Evolutionary conservation across 2,329 filamentous ascomycete species (phyloP), one percentile per base, ranked within the genome.

Genomic region (Epicoccum sorghinum): DNA sequence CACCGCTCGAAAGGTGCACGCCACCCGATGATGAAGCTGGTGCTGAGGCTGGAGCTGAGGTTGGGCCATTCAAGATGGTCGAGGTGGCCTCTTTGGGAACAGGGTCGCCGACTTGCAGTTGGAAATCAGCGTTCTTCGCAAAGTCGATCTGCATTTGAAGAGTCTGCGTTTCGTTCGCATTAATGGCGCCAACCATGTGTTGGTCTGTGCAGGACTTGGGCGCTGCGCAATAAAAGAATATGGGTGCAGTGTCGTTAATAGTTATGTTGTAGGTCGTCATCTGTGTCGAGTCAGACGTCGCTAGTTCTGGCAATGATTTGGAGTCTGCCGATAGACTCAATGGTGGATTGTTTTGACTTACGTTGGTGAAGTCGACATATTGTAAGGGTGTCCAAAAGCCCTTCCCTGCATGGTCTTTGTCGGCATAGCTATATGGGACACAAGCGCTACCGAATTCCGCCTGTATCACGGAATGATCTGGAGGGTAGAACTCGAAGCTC

Each of bases 131-230:
- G 5, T 60, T 37, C 36, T 55, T 49, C 1, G 69, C 70, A 13
- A 64, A 55, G 7, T 57, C 25, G 7, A 65, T 66, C 36, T 75
- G 73, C 24, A 39, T 37, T 3, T 58, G 59, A 4, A 75, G 57
- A 1, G 71, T 72, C 47, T 71, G 65, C 2, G 65, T 70, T 2
- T 51, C 53, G 49, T 77, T 77, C 6, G 87, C 83, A 66, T 93
- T 93, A 61, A 93, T 87, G 1, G 84, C 88, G 3, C 89, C 89
- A 13, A 93, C 82, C 89, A 93, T 93, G 22, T 84, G 81, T 38
- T 87, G 81, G 3, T 76, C 71, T 3, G 80, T 79, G 65, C 90
- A 93, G 2, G 87, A 89, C 0, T 79, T 81, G 0, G 84, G 81
- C 0, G 88, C 88, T 0, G 86, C 67, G 54, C 73, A 76, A 57